Percentiles rank a stretch among this genome's conserved stretches.
Evolutionary conservation across 1,139 yeast genomes (phyloP).

Genomic region (Yamadazyma blattariae): DNA sequence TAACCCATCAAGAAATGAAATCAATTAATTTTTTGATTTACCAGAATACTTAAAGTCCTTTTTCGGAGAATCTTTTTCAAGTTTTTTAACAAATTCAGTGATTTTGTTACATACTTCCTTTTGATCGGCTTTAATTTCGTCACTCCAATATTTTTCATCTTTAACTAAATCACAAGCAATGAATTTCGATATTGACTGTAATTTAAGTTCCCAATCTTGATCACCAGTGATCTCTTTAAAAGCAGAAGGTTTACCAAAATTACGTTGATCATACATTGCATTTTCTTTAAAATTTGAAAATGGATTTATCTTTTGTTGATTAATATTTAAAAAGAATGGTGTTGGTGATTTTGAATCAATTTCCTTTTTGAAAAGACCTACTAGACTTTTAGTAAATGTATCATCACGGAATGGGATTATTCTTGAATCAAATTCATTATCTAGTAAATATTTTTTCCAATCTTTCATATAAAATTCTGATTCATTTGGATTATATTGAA

Average conservation of each 20-base stretch:
- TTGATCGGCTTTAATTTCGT: slow-evolving; percentile 15
- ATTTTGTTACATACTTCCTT: slow-evolving; percentile 23
- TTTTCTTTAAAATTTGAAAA: slow-evolving; percentile 21
- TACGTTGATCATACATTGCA: slow-evolving; percentile 20
- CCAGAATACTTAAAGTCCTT: too few relatives aligned
- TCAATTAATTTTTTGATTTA: too few relatives aligned
- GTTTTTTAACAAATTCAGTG: slow-evolving; percentile 24
- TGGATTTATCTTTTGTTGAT: slow-evolving; percentile 41
- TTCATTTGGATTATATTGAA: slow-evolving; percentile 32
- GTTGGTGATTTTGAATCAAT: slow-evolving; percentile 19
- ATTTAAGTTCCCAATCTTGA: slow-evolving; percentile 33
- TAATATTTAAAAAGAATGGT: slow-evolving; percentile 38
- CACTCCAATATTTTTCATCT: slow-evolving; percentile 5
- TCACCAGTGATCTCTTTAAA: slow-evolving; percentile 16
- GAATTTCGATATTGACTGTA: slow-evolving; percentile 35
- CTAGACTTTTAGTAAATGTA: slow-evolving; percentile 20
- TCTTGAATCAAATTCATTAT: slow-evolving; percentile 26
- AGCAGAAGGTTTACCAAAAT: slow-evolving; percentile 19
- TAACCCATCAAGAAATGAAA: too few relatives aligned
- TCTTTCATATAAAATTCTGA: slow-evolving; percentile 20
- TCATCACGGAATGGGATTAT: slow-evolving; percentile 31
- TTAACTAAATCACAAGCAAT: slow-evolving; percentile 31
- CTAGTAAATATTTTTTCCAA: slow-evolving; percentile 27
- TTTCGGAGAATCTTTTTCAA: slow-evolving; percentile 19
- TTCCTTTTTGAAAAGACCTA: slow-evolving; percentile 19